Evolutionary conservation across 1,284 basidiomycete genomes (phyloP), one percentile per base, ranked within the genome.

Genomic region (Apiotrichum domesticum): DNA sequence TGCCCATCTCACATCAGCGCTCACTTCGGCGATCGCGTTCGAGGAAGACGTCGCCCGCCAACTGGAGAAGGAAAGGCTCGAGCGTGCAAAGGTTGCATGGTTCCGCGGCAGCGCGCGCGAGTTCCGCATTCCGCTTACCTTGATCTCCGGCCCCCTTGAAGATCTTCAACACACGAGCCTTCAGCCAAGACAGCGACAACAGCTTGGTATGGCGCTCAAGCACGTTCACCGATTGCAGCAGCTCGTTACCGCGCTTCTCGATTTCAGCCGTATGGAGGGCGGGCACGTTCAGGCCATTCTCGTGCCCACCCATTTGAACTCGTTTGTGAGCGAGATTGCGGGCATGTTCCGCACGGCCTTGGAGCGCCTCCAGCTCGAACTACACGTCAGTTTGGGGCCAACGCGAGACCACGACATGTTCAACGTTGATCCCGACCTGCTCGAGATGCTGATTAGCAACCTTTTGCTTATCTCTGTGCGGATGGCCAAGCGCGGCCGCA

Each of bases 371-470:
- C 55, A 63, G 1, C 66, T 77, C 42, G 11, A 64, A n/a, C 71
- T 67, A 49, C 15, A 8, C 1, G 49, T 54, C 33, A 39, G 42
- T 10, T 65, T 70, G 46, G 66, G 73, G 37, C 58, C 61, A 10
- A 21, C n/a, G 9, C 47, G 35, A 10, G 42, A 55, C n/a, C 63
- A 61, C 4, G 67, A 71, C 8, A 11, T 15, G 15, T 39, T 21
- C 11, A 34, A 67, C 52, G 61, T 75, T 59, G 69, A 70, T 51
- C 63, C 64, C 0, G 71, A 71, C 6, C 59, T 76, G 2, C 67
- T 72, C 62, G 77, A 78, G 46, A 76, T 72, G 52, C 63, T 73
- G 21, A 41, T 65, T 15, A 57, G 66, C 59, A 72, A 73, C 51
- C 54, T 74, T 3, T 46, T 73, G 35, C 62, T 67, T 2, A 72